Conservation (phyloP, 2,329 filamentous ascomycete genomes). For the Aspergillus sojae region DNA sequence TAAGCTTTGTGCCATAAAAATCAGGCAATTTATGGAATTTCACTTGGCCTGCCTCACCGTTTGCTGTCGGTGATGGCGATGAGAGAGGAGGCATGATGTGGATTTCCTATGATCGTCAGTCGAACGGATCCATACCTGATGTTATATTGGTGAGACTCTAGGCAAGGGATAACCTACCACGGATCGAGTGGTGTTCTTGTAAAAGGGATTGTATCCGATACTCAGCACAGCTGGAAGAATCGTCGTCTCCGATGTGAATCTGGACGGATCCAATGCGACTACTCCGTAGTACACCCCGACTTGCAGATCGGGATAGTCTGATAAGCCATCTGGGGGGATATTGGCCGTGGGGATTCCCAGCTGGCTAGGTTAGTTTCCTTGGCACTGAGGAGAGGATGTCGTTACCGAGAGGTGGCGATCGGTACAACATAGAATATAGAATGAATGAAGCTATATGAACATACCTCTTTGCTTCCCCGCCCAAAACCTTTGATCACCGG, state of each 20-base stretch:
- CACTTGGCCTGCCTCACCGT: constrained; percentile 24
- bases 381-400: background rate
- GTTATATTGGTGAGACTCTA: background rate
- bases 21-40: constrained; percentile 57
- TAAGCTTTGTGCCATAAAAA: constrained; percentile 83
- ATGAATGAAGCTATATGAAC: constrained; percentile 14
- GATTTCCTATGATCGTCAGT: constrained; percentile 61
- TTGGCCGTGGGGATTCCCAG: constrained; percentile 97
- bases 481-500: constrained; percentile 92
- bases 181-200: constrained; percentile 83
- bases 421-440: background rate
- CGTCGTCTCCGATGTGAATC: constrained; percentile 27
- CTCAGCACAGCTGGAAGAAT: constrained; percentile 89
- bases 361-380: constrained; percentile 47
- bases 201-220: constrained; percentile 97
- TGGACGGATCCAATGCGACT: constrained; percentile 66
- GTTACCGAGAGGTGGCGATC: background rate
- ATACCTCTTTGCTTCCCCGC: constrained; percentile 85
- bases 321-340: constrained; percentile 69
- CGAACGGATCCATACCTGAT: background rate
- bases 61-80: constrained; percentile 37
- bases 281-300: constrained; percentile 95
- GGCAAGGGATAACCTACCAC: constrained; percentile 56
- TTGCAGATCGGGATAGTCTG: constrained; percentile 60
- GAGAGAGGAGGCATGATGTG: constrained; percentile 80